Base-by-base conservation (phyloP, 495 filamentous ascomycete genomes). In the Gamarada debralockiae region DNA sequence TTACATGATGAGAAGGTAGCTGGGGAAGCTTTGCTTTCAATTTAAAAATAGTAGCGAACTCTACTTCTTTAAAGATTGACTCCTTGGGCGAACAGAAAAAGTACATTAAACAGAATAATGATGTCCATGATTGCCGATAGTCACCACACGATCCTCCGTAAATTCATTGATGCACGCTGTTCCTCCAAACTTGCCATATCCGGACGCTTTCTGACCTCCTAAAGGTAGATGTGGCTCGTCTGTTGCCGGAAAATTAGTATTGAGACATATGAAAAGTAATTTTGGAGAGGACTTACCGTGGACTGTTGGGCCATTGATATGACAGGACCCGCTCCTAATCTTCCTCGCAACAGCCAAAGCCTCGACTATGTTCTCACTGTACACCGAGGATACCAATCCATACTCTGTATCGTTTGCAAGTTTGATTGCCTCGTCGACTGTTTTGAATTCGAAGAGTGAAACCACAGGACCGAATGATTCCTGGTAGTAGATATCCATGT, bases 391-490 rank as follows among this genome's bases (percentile, higher is more conserved):
- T 1, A 82, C 81, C 4, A 95, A 83, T 24, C 90, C 90, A 29
- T 91, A 80, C 50, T 85, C 77, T 33, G 89, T 92, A 53, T 83
- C 69, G 67, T 95, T 96, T 7, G 91, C 90, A 36, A 91, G 80
- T 41, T 64, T 58, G 48, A 96, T 72, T 12, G 85, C 87, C 69
- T 90, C 84, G 48, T 85, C 82, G 36, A 87, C 75, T 3, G 55
- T 71, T 42, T 74, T 68, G 44, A 85, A 80, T 14, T 60, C 65
- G 53, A 72, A 71, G 6, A 82, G 63, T 1, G 67, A 68, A 2
- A 68, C 74, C 2, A 82, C 68, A 8, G 79, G 79, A 9, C 75
- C 78, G 45, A 82, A 82, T 17, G 74, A 76, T 56, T 82, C 79
- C 40, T 82, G 67, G 5, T 17, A 7, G 15, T 10, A 15, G 14